Evolutionary conservation across 208 protist species (phyloP).

Genomic region (Spongospora subterranea): DNA sequence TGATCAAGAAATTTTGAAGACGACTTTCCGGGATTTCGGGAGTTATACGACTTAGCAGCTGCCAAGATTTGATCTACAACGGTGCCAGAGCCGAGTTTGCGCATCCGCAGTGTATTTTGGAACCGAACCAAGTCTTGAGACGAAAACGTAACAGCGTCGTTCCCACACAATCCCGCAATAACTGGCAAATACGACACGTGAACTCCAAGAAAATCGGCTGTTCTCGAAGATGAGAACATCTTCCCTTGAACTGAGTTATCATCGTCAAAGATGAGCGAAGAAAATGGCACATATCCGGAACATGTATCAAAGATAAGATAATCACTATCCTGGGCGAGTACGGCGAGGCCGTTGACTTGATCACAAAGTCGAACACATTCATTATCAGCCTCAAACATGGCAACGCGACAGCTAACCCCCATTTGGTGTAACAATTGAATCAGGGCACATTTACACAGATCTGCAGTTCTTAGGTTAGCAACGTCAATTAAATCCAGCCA

Average conservation of each 20-base stretch:
- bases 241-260: neutral
- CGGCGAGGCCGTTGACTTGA: neutral
- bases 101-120: neutral
- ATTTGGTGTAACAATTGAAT: neutral
- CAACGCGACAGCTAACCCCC: neutral
- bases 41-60: slow-evolving; percentile 6
- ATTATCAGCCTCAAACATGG: slow-evolving; percentile 34
- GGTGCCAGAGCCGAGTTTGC: neutral
- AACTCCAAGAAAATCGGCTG: neutral
- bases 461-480: neutral
- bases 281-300: neutral
- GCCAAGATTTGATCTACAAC: neutral
- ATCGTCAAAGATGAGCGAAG: slow-evolving; percentile 24
- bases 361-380: slow-evolving; percentile 13
- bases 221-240: neutral
- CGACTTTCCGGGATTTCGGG: neutral
- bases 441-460: neutral
- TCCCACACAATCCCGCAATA: neutral
- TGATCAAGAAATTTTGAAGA: neutral
- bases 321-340: slow-evolving; percentile 23
- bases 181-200: slow-evolving; percentile 3
- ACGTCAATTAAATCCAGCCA: neutral
- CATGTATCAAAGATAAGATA: slow-evolving; percentile 13
- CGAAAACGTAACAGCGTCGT: neutral
- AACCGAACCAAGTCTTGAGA: neutral